These are phyloP conservation scores for Coemansia sp. DNA, from an alignment of 192 early-diverging fungal species.

Conservation along the genomic window DNA sequence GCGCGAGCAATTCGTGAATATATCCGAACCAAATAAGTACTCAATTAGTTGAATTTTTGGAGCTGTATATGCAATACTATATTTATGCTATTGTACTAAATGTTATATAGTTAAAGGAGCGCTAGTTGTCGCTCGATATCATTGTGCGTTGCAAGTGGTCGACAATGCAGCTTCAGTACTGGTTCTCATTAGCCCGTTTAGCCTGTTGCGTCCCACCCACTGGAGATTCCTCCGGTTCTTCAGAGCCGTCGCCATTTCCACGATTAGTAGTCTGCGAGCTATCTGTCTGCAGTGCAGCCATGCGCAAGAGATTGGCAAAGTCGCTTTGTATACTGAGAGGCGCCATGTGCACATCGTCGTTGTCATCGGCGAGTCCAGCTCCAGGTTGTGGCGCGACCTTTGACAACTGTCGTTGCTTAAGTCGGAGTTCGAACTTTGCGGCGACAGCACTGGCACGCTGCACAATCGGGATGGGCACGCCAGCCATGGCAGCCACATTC, in stretches of 20 bases:
- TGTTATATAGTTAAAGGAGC: neutral
- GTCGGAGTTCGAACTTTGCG: slow-evolving; percentile 65
- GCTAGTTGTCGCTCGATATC: neutral
- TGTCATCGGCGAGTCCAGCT: neutral
- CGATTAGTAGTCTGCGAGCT: neutral
- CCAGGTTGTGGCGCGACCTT: neutral
- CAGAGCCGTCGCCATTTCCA: neutral
- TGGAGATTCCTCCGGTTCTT: slow-evolving; percentile 13
- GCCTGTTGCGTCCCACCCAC: slow-evolving; percentile 24
- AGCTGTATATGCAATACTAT: too few species aligned
- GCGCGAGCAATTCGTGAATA: neutral
- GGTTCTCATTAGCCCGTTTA: slow-evolving; percentile 46
- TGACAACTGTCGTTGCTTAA: slow-evolving; percentile 23
- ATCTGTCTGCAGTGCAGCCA: slow-evolving; percentile 20
- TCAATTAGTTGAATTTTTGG: neutral
- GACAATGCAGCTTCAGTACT: slow-evolving; percentile 55
- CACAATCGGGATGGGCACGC: slow-evolving; percentile 73
- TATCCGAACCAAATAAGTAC: neutral
- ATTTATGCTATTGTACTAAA: too few species aligned
- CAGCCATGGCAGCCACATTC: slow-evolving; percentile 98
- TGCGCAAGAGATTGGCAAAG: slow-evolving; percentile 54
- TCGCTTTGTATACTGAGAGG: slow-evolving; percentile 50
- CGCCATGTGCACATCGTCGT: neutral
- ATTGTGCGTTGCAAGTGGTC: slow-evolving; percentile 43
- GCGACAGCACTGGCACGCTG: slow-evolving; percentile 70